These are phyloP conservation scores for Vicia villosa DNA, from an alignment of 306 rosid genomes.

Conservation along the genomic window DNA sequence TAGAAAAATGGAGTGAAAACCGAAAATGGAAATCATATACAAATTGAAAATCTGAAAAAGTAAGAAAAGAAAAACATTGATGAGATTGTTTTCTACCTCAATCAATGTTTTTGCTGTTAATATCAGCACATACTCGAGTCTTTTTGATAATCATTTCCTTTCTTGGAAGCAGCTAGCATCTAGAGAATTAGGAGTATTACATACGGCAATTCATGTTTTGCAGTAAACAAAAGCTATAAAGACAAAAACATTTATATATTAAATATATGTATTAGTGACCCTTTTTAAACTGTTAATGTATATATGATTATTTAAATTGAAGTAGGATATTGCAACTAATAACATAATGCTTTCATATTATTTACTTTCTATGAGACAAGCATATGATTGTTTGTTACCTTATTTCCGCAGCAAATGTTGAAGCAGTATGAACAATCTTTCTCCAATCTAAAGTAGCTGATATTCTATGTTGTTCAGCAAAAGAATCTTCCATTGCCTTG, in stretches of 20 bases:
- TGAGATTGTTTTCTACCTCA: not conserved
- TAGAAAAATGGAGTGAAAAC: not conserved
- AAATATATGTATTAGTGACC: not conserved
- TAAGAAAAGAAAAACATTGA: not conserved
- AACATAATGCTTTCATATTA: not conserved
- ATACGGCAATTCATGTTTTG: not conserved
- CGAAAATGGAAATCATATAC: not conserved
- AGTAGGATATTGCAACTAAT: not conserved
- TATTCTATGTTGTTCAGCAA: too few species aligned
- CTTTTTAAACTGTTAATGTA: not conserved
- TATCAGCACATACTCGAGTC: too few species aligned
- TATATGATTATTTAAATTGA: too few species aligned
- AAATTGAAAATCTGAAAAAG: too few species aligned
- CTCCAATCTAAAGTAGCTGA: not conserved
- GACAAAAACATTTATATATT: not conserved
- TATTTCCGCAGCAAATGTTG: not conserved
- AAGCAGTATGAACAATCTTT: not conserved
- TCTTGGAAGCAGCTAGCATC: not conserved
- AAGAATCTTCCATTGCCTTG: too few species aligned
- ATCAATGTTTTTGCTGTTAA: not conserved
- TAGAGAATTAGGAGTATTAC: not conserved
- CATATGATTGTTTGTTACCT: not conserved
- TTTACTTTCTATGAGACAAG: too few species aligned
- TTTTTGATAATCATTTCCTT: not conserved
- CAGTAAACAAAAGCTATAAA: not conserved